phyloP scores from a whole-genome alignment of 1,284 basidiomycete genomes.

The Ceratobasidium sp. region DNA sequence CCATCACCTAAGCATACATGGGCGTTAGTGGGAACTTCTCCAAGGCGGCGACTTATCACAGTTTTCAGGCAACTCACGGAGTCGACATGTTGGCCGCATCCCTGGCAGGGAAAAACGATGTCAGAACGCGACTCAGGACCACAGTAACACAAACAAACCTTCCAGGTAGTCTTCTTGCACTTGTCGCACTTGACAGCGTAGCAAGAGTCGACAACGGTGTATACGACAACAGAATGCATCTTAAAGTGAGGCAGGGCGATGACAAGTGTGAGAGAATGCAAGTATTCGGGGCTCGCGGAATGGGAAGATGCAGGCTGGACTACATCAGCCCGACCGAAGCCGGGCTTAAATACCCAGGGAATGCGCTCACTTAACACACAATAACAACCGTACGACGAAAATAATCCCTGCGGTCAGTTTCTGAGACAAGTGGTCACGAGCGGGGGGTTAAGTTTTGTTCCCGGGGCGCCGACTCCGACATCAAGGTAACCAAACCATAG shows the following conservation, averaged over 20 bases:
- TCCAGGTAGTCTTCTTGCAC: conserved; percentile 80
- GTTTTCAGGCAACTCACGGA: conserved; percentile 60
- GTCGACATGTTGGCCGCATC: conserved; percentile 73
- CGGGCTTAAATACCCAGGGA: conserved; percentile 8
- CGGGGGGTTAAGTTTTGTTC: background rate
- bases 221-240: conserved; percentile 22
- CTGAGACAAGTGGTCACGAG: conserved; percentile 26
- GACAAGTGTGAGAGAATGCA: background rate
- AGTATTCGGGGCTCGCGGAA: background rate
- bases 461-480: background rate
- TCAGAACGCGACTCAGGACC: conserved; percentile 1
- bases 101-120: conserved; percentile 58
- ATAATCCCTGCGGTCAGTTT: conserved; percentile 30
- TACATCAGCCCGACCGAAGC: background rate
- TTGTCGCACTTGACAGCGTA: conserved; percentile 66
- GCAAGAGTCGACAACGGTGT: conserved; percentile 55
- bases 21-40: conserved; percentile 46
- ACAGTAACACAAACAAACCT: conserved; percentile 59
- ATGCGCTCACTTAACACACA: conserved; percentile 16
- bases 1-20: conserved; percentile 66
- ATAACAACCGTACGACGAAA: too few relatives aligned
- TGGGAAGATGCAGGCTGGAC: background rate
- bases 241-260: background rate
- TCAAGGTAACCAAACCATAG: background rate
- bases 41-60: conserved; percentile 44